Base-by-base conservation (phyloP, 108 stramenopile genomes). In the Bacterosira constricta region DNA sequence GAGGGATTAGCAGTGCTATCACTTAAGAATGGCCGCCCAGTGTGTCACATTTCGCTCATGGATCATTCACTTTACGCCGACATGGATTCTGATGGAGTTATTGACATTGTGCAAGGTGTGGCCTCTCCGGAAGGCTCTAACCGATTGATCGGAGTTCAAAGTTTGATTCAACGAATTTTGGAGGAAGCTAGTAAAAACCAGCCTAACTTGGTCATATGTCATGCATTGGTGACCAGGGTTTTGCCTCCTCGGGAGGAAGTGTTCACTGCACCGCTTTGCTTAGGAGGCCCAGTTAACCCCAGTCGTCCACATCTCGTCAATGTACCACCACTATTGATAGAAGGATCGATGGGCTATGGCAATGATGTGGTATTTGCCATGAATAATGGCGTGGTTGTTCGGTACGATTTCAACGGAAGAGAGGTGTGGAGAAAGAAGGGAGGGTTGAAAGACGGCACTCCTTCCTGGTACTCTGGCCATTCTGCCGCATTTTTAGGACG, bases 161-260 rank as follows among this genome's bases (percentile, higher is more conserved):
- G 55, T 45, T 69, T 79, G 41, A 71, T 79, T 57, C 70, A 79
- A 59, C 51, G 70, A 36, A 67, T 79, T 38, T 27, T 63, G 11
- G 57, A 36, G 2, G 67, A 63, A 26, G 56, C 29, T 10, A 65
- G 51, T 42, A 38, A 30, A 12, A 25, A 31, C 26, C 12, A 26
- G 36, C 38, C 21, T n/a, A 36, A 56, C 39, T 52, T 63, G 0
- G 65, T 62, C 36, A 70, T 90, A 38, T 94, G 93, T 51, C 90
- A 94, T 55, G 79, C 82, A 11, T 41, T 91, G 59, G 93, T 73
- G 0, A 74, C 88, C 27, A 81, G 79, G 57, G 93, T 90, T 26
- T 49, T 91, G n/a, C 90, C 93, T 34, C 84, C 88, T 11, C 74
- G 77, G 15, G 93, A 94, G 79, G 89, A 94, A 60, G 55, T 94